Percentiles rank a stretch among this genome's conserved stretches.
These are phyloP conservation scores for Aureobasidium lini DNA, from an alignment of 2,329 filamentous ascomycete species.

Conservation along the genomic window DNA sequence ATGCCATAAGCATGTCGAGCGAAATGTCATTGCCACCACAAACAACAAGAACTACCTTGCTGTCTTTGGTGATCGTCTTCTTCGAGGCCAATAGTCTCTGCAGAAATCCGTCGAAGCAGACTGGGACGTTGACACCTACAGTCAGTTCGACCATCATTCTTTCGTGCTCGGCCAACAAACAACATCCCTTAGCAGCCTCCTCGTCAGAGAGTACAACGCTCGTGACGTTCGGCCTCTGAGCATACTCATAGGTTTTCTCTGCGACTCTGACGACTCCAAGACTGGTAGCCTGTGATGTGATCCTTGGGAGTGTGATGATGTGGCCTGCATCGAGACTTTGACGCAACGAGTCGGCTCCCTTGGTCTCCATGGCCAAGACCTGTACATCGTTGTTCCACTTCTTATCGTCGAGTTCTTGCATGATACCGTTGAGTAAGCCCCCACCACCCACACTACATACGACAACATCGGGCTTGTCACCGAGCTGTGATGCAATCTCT, in stretches of 20 bases:
- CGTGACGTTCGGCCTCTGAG: conserved; percentile 38
- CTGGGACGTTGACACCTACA: conserved; percentile 72
- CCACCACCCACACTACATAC: conserved; percentile 77
- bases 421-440: conserved; percentile 70
- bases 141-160: conserved; percentile 73
- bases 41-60: conserved; percentile 74
- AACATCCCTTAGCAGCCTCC: conserved; percentile 73
- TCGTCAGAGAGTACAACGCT: conserved; percentile 63
- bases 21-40: conserved; percentile 60
- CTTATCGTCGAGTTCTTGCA: conserved; percentile 55
- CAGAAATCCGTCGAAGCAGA: conserved; percentile 57
- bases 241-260: conserved; percentile 59
- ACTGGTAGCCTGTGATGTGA: conserved; percentile 68
- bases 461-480: conserved; percentile 55
- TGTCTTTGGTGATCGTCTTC: conserved; percentile 55
- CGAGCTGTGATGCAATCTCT: conserved; percentile 39
- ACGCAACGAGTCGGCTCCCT: conserved; percentile 62
- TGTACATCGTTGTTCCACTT: conserved; percentile 30
- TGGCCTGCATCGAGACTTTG: conserved; percentile 50
- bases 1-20: conserved; percentile 43
- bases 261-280: conserved; percentile 67
- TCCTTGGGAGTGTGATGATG: conserved; percentile 54
- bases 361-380: conserved; percentile 69
- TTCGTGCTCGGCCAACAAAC: conserved; percentile 74
- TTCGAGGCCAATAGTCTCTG: conserved; percentile 44